A percentile compares a stretch with the other conserved stretches of the same genome.
These are phyloP conservation scores for Coleophoma eucalyptorum DNA, from an alignment of 2,329 filamentous ascomycete species.

Conservation along the genomic window DNA sequence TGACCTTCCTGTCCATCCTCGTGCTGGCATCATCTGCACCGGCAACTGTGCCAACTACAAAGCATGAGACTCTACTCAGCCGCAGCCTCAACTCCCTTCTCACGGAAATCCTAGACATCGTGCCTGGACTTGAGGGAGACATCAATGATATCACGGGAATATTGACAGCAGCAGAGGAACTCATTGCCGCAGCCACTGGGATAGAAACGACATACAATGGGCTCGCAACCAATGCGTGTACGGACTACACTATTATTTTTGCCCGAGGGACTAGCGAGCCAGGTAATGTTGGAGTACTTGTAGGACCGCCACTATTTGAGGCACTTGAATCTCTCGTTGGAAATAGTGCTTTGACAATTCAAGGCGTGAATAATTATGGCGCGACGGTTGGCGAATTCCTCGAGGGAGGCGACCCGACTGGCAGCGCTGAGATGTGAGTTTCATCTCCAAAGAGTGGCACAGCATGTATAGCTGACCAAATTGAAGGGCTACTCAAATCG, in stretches of 20 bases:
- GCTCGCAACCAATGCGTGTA: slow-evolving; percentile 14
- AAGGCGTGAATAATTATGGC: slow-evolving; percentile 27
- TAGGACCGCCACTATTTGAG: slow-evolving; percentile 27
- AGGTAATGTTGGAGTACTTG: slow-evolving; percentile 39
- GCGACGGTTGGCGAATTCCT: slow-evolving; percentile 25
- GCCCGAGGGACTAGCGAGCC: slow-evolving; percentile 43
- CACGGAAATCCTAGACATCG: slow-evolving; percentile 14
- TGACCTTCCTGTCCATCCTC: slow-evolving; percentile 7
- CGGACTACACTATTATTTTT: slow-evolving; percentile 39
- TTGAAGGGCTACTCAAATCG: slow-evolving; percentile 24
- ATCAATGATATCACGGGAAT: slow-evolving; percentile 12
- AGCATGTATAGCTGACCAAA: not conserved
- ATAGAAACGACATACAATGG: slow-evolving; percentile 22
- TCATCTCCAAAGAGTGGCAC: not conserved
- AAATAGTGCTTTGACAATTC: slow-evolving; percentile 13
- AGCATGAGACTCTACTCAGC: too few species aligned
- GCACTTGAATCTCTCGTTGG: slow-evolving; percentile 18
- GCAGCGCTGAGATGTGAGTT: slow-evolving; percentile 21
- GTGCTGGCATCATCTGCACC: slow-evolving; percentile 11
- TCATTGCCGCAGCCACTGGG: slow-evolving; percentile 15
- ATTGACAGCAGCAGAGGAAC: slow-evolving; percentile 16
- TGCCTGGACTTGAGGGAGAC: slow-evolving; percentile 17
- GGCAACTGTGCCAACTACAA: too few species aligned
- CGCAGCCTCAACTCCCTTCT: slow-evolving; percentile 17
- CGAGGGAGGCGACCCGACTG: slow-evolving; percentile 18